Evolutionary conservation across 1,139 yeast species (phyloP).

Genomic region (Candida dubliniensis): DNA sequence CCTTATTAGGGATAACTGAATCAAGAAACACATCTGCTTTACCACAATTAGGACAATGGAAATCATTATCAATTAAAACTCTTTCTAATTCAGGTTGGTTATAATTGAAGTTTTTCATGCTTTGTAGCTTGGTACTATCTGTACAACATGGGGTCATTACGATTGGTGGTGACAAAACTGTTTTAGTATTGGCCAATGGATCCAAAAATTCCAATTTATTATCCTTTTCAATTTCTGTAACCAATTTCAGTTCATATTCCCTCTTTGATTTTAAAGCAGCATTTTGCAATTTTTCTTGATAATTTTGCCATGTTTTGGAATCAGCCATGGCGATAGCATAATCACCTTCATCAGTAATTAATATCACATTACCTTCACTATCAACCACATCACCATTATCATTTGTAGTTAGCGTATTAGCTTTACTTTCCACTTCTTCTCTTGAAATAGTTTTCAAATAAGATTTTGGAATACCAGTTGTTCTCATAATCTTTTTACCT

Average conservation of each 20-base stretch:
- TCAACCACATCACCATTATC: constrained; percentile 54
- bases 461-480: constrained; percentile 96
- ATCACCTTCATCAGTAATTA: constrained; percentile 93
- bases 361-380: constrained; percentile 66
- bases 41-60: constrained; percentile 86
- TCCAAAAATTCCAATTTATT: constrained; percentile 49
- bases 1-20: constrained; percentile 60
- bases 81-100: constrained; percentile 59
- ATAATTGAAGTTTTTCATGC: constrained; percentile 41
- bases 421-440: constrained; percentile 53
- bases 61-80: constrained; percentile 75
- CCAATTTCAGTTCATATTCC: constrained; percentile 39
- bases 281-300: constrained; percentile 66
- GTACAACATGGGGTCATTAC: constrained; percentile 87
- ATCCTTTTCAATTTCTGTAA: constrained; percentile 39
- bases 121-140: constrained; percentile 54
- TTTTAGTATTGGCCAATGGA: constrained; percentile 63
- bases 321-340: constrained; percentile 95
- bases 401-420: constrained; percentile 44
- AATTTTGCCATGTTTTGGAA: constrained; percentile 85
- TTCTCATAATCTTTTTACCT: constrained; percentile 83
- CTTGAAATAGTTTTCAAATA: constrained; percentile 74
- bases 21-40: constrained; percentile 75
- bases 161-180: constrained; percentile 62
- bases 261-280: constrained; percentile 50